These are phyloP conservation scores for Castanea mollissima DNA, from an alignment of 306 rosid genomes.

Conservation along the genomic window DNA sequence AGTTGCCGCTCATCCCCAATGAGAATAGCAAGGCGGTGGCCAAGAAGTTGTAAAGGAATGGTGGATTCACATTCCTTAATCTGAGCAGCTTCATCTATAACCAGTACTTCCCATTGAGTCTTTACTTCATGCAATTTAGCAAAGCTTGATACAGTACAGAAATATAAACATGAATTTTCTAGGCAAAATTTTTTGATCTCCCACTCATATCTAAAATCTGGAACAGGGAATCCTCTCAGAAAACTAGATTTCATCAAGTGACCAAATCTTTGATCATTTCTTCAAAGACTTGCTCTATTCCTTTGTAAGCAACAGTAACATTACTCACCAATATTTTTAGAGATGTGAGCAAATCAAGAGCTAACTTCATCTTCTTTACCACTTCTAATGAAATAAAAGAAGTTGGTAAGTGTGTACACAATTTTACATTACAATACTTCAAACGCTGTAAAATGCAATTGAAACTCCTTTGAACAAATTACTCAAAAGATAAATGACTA, in stretches of 20 bases:
- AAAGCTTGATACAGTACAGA: too few relatives aligned
- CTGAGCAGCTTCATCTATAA: too few relatives aligned
- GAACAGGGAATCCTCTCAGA: slow-evolving; percentile 19
- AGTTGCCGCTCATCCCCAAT: too few relatives aligned
- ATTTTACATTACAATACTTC: neutral
- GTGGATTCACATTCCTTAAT: too few relatives aligned
- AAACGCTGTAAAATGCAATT: slow-evolving; percentile 12
- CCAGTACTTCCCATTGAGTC: too few relatives aligned
- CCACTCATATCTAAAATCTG: neutral
- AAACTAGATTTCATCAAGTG: slow-evolving; percentile 3
- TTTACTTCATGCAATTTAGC: too few relatives aligned
- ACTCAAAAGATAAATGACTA: slow-evolving; percentile 18
- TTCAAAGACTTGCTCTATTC: neutral
- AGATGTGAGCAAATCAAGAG: slow-evolving; percentile 28
- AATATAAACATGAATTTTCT: too few relatives aligned
- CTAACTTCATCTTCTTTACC: slow-evolving; percentile 25
- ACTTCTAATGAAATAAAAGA: slow-evolving; percentile 25
- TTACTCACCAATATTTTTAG: slow-evolving; percentile 4
- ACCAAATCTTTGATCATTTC: neutral
- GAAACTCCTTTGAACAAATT: slow-evolving; percentile 19
- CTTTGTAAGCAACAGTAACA: slow-evolving; percentile 3
- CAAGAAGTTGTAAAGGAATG: too few relatives aligned
- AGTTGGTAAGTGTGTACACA: slow-evolving; percentile 47
- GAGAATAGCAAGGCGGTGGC: too few relatives aligned
- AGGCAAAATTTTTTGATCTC: slow-evolving; percentile 33